Conservation (phyloP, 345 rosid genomes). For the Arabidopsis arenosa region DNA sequence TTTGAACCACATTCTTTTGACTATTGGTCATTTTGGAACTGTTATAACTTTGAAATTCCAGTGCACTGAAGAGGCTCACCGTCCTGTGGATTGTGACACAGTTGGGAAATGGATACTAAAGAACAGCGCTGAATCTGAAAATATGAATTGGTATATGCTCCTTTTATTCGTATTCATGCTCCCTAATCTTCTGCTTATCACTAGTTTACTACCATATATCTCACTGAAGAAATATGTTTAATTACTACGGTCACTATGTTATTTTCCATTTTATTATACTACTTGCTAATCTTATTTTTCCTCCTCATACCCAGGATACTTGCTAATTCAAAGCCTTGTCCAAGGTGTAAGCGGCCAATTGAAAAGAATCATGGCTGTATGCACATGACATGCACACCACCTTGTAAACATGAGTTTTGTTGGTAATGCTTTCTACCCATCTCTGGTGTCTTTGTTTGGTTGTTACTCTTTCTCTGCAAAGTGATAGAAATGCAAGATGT, state of each 20-base stretch:
- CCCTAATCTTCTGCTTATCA: not conserved
- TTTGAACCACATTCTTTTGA: not conserved
- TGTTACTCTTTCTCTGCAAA: slow-evolving; percentile 21
- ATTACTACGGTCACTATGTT: not conserved
- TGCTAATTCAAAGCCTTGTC: slow-evolving; percentile 51
- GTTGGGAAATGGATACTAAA: slow-evolving; percentile 44
- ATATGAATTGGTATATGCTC: slow-evolving; percentile 45
- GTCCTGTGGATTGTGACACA: slow-evolving; percentile 46
- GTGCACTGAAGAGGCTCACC: slow-evolving; percentile 50
- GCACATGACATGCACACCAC: slow-evolving; percentile 50
- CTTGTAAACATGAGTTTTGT: slow-evolving; percentile 49
- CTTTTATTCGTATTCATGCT: not conserved
- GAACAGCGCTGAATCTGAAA: slow-evolving; percentile 47
- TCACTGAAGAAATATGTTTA: not conserved
- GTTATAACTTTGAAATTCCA: slow-evolving; percentile 30
- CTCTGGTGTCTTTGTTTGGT: slow-evolving; percentile 25
- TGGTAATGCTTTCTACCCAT: slow-evolving; percentile 37
- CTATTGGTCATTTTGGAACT: slow-evolving; percentile 5
- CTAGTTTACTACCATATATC: not conserved
- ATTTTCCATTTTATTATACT: not conserved
- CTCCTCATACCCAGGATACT: slow-evolving; percentile 40
- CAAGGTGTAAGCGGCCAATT: slow-evolving; percentile 47
- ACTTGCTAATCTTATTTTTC: slow-evolving; percentile 16
- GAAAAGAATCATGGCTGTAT: slow-evolving; percentile 49
- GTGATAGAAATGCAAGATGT: slow-evolving; percentile 12